Percentiles rank a stretch among this genome's conserved stretches.
phyloP scores from a whole-genome alignment of 345 rosid genomes.

The Eucalyptus sideroxylon region DNA sequence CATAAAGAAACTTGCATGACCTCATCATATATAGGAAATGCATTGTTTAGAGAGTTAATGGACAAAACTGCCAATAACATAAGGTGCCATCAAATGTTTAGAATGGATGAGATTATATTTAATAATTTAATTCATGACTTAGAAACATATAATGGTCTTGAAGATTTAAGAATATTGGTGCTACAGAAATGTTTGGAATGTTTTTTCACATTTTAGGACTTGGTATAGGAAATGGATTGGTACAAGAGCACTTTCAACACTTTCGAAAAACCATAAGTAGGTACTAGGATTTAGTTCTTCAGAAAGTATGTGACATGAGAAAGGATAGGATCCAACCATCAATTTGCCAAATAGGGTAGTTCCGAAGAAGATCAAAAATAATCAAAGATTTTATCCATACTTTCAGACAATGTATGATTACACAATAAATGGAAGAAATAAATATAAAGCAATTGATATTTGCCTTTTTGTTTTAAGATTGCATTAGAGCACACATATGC shows the following conservation, averaged over 20 bases:
- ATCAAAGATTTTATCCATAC: neutral
- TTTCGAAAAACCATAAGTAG: neutral
- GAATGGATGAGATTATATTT: neutral
- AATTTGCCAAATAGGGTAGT: neutral
- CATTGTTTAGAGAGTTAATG: neutral
- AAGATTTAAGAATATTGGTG: neutral
- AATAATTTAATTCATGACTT: neutral
- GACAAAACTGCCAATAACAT: neutral
- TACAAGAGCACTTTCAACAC: neutral
- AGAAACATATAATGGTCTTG: neutral
- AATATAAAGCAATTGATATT: neutral
- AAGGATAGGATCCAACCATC: neutral
- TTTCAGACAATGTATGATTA: neutral
- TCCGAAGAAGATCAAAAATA: neutral
- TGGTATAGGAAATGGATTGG: neutral
- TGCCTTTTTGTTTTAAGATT: neutral
- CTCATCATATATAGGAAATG: neutral
- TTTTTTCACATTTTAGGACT: neutral
- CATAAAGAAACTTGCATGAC: neutral
- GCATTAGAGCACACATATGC: neutral
- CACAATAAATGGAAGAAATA: neutral
- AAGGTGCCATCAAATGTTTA: neutral
- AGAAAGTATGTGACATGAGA: neutral
- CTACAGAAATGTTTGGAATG: neutral
- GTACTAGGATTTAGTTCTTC: neutral